Evolutionary conservation across 2,329 filamentous ascomycete species (phyloP), one percentile per base, ranked within the genome.

Genomic region (Trichoderma simmonsii): DNA sequence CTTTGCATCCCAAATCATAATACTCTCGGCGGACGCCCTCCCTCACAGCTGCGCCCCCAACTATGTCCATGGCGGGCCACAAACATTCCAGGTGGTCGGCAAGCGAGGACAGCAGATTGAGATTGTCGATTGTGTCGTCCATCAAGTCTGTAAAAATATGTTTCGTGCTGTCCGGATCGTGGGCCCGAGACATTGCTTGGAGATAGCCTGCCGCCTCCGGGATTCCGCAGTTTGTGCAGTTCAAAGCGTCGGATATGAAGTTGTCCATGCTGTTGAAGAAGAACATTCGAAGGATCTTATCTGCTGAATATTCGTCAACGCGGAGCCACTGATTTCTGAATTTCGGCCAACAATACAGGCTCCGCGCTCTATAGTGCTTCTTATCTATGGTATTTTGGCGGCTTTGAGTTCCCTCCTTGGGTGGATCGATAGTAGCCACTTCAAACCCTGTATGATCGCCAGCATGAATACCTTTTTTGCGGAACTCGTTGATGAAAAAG

Each of bases 381-480:
- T 62, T 62, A 3, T 26, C 21, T 11, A 62, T 62, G 34, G 39
- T 28, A 24, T 9, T 26, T 18, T 28, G 12, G 34, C 34, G 21
- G 32, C 39, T 36, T 18, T 26, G 21, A 14, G 14, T 62, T 18
- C 26, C 34, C 18, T 18, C 24, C 21, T 43, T 15, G 18, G 24
- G 11, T 18, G 4, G 34, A 14, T 24, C 34, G 21, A 62, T 18
- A 5, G 24, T 54, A n/a, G 60, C 72, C 15, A 63, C 76, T 15
- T 43, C 7, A 71, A 63, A 14, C 73, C 39, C 34, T 75, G 71
- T 72, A 77, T 77, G 0, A 51, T 51, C 70, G 56, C 75, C 71
- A 28, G 73, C 75, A 26, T 77, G 76, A 15, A 77, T 74, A 6
- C 72, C 72, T 62, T 75, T 73, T n/a, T 73, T 75, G 12, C 76